Evolutionary conservation across 768 basidiomycete species (phyloP).

Genomic region (Agrocybe praecox): DNA sequence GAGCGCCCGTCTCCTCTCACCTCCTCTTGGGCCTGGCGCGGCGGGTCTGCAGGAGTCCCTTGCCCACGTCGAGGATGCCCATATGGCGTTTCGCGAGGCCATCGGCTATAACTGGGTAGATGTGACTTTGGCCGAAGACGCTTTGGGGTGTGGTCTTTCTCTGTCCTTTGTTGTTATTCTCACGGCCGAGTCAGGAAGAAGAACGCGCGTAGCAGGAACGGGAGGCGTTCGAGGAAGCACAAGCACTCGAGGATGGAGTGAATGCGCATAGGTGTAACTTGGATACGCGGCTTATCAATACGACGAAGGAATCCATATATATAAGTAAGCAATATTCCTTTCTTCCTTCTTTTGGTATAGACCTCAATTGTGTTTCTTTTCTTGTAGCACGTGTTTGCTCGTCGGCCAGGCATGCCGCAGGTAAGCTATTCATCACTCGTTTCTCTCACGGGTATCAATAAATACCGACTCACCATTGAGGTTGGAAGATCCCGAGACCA

Average conservation of each 20-base stretch:
- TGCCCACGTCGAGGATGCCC: constrained; percentile 58
- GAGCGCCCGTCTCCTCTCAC: constrained; percentile 12
- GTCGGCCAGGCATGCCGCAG: constrained; percentile 65
- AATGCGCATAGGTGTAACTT: constrained; percentile 71
- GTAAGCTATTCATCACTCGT: constrained; percentile 38
- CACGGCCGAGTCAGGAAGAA: constrained; percentile 37
- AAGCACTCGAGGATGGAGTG: constrained; percentile 66
- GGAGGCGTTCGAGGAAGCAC: constrained; percentile 68
- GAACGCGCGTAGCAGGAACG: constrained; percentile 62
- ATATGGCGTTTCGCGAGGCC: constrained; percentile 52
- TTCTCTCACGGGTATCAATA: neutral
- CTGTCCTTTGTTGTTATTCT: constrained; percentile 5
- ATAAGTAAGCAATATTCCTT: constrained; percentile 67
- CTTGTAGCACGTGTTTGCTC: constrained; percentile 66
- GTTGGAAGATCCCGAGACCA: constrained; percentile 39
- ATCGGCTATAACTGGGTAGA: constrained; percentile 57
- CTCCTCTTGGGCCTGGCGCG: constrained; percentile 46
- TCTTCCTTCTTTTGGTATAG: constrained; percentile 12
- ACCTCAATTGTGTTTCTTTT: constrained; percentile 6
- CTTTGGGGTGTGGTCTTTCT: constrained; percentile 28
- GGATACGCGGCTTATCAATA: constrained; percentile 67
- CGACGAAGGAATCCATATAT: constrained; percentile 70
- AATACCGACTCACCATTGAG: constrained; percentile 24
- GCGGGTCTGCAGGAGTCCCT: constrained; percentile 60
- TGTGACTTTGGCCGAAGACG: constrained; percentile 70